Conservation (phyloP, 2,329 filamentous ascomycete genomes). For the Chaetothyriales sp. region DNA sequence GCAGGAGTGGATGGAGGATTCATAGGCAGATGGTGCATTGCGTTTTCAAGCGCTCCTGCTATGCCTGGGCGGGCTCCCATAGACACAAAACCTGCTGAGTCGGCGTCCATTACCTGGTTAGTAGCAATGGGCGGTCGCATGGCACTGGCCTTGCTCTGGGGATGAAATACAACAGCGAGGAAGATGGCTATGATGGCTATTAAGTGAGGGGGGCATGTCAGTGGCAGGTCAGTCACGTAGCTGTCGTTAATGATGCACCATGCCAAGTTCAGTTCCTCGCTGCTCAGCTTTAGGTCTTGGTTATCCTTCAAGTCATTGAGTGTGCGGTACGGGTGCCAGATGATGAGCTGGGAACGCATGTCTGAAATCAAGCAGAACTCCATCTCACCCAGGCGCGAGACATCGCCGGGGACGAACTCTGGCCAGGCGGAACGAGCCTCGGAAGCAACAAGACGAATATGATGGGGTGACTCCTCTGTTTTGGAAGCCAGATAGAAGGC, state of each 20-base stretch:
- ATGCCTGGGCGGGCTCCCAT: slow-evolving; percentile 10
- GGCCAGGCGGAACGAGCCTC: slow-evolving; percentile 80
- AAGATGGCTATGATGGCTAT: slow-evolving; percentile 79
- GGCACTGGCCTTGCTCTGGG: slow-evolving; percentile 21
- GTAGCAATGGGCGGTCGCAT: not conserved
- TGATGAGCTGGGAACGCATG: slow-evolving; percentile 75
- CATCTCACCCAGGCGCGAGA: slow-evolving; percentile 78
- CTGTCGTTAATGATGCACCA: slow-evolving; percentile 82
- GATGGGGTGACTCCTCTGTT: slow-evolving; percentile 93
- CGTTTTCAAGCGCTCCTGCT: not conserved
- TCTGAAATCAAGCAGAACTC: slow-evolving; percentile 88
- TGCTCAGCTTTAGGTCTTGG: slow-evolving; percentile 53
- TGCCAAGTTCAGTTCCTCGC: slow-evolving; percentile 64
- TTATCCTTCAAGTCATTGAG: slow-evolving; percentile 46
- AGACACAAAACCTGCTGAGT: slow-evolving; percentile 11
- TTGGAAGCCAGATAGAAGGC: slow-evolving; percentile 93
- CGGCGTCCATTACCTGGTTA: slow-evolving; percentile 8
- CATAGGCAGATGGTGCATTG: not conserved
- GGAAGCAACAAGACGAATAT: slow-evolving; percentile 77
- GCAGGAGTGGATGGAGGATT: not conserved
- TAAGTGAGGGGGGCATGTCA: slow-evolving; percentile 73
- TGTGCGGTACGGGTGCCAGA: slow-evolving; percentile 82
- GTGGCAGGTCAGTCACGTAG: slow-evolving; percentile 80
- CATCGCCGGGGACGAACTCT: slow-evolving; percentile 58
- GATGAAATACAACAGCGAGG: slow-evolving; percentile 68